Base-by-base conservation (phyloP, 495 filamentous ascomycete genomes). In the Corynascus novoguineensis region DNA sequence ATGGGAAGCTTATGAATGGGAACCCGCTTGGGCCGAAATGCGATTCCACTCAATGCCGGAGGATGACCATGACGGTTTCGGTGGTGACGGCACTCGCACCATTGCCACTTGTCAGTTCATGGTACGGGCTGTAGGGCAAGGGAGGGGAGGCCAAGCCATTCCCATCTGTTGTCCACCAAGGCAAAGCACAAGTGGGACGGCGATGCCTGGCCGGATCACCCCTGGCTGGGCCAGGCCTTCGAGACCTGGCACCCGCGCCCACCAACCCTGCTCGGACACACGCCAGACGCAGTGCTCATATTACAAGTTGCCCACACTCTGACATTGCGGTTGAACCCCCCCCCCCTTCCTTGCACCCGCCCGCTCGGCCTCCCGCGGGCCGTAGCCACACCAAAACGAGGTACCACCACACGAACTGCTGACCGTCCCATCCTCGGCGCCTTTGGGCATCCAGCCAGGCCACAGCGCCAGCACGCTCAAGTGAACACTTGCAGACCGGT, bases 61-160 rank as follows among this genome's bases (percentile, higher is more conserved):
- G 53, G 21, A 55, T 47, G 53, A 40, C 42, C 50, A 53, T 69
- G 31, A 60, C 62, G 51, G 59, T 59, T 45, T 64, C 62, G 65
- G 62, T n/a, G n/a, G n/a, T 68, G 65, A 64, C 61, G 65, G 67
- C 59, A 68, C 63, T 63, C 60, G 57, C 62, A 53, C 60, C 65
- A 62, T 70, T 72, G 69, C 69, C 69, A 72, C 69, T 70, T 72
- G 69, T 66, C 69, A 72, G 59, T 67, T 66, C 58, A 64, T 67
- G 65, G 63, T 64, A 65, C 67, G 69, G 63, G 64, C 60, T 46
- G 59, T 49, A 34, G 50, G 53, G 56, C 57, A 50, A 56, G 52
- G 60, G 64, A 50, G 35, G 55, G 64, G 61, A 63, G 64, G 66
- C 65, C 68, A 67, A 66, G 64, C 59, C 58, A 57, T 59, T 62